phyloP scores from a whole-genome alignment of 176 grass and related monocot species.

The Avena atlantica region DNA sequence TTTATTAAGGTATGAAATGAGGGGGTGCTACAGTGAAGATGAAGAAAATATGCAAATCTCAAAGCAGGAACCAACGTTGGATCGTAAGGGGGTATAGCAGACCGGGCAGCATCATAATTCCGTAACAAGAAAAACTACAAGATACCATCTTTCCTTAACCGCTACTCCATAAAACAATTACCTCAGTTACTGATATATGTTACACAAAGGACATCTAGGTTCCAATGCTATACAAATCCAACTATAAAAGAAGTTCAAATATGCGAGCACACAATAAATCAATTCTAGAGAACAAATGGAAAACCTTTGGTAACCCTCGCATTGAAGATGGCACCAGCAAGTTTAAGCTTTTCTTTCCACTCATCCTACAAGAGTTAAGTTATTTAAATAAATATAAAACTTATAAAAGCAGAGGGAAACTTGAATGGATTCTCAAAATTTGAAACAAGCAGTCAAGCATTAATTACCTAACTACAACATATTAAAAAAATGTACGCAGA shows the following conservation, averaged over 20 bases:
- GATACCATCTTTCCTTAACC: not conserved
- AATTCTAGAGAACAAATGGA: conserved; percentile 18
- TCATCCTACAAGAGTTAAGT: conserved; percentile 62
- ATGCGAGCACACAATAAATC: conserved; percentile 26
- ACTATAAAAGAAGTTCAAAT: conserved; percentile 12
- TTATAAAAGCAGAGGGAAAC: not conserved
- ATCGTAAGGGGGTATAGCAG: not conserved
- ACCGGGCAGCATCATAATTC: not conserved
- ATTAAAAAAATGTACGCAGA: not conserved
- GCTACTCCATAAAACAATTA: conserved; percentile 21
- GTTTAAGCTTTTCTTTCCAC: conserved; percentile 77
- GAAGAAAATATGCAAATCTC: conserved; percentile 10
- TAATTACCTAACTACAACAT: not conserved
- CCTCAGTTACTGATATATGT: not conserved
- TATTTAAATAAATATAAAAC: conserved; percentile 23
- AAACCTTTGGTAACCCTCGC: conserved; percentile 83
- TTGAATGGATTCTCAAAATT: not conserved
- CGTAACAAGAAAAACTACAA: not conserved
- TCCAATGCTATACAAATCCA: conserved; percentile 20
- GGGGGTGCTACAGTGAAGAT: not conserved
- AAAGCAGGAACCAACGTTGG: not conserved
- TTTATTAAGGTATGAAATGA: conserved; percentile 4
- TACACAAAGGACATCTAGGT: not conserved
- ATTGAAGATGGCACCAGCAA: conserved; percentile 68
- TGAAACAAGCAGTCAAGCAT: conserved; percentile 10